phyloP scores from a whole-genome alignment of 306 rosid species.

The Lathyrus tuberosus region DNA sequence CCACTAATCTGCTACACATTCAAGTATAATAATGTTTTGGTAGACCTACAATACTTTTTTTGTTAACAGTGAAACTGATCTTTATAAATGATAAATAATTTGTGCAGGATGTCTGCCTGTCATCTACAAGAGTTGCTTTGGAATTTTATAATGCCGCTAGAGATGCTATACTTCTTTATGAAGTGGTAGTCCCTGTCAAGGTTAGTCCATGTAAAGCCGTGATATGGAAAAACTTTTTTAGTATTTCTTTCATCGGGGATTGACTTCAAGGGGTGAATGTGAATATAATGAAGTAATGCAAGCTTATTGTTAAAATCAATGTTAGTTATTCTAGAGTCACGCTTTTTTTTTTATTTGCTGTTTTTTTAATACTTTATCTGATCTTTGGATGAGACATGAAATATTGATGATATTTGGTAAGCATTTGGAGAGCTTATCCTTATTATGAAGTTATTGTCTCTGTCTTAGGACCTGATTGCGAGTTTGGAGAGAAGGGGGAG shows the following conservation, averaged over 20 bases:
- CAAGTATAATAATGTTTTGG: conserved; percentile 2
- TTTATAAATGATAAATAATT: conserved; percentile 32
- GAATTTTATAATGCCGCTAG: conserved; percentile 89
- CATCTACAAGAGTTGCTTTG: conserved; percentile 89
- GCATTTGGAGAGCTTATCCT: conserved; percentile 26
- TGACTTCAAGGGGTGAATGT: neutral
- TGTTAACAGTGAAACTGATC: conserved; percentile 26
- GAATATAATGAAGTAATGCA: neutral
- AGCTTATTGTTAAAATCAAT: conserved; percentile 1
- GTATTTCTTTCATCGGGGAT: conserved; percentile 2
- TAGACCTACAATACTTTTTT: neutral
- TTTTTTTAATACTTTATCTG: conserved; percentile 21
- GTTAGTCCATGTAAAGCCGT: conserved; percentile 54
- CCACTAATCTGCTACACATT: neutral
- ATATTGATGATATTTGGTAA: neutral
- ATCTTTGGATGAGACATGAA: conserved; percentile 29
- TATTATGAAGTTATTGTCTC: too few relatives aligned
- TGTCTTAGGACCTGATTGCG: too few relatives aligned
- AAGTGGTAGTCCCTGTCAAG: conserved; percentile 93
- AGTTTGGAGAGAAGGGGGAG: too few relatives aligned
- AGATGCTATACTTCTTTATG: conserved; percentile 89
- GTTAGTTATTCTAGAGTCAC: conserved; percentile 24
- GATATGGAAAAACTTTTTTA: conserved; percentile 1
- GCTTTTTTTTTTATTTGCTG: neutral
- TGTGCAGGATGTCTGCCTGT: conserved; percentile 84